Base-by-base conservation (phyloP, 148 eudicot species). In the Vaccinium macrocarpon region DNA sequence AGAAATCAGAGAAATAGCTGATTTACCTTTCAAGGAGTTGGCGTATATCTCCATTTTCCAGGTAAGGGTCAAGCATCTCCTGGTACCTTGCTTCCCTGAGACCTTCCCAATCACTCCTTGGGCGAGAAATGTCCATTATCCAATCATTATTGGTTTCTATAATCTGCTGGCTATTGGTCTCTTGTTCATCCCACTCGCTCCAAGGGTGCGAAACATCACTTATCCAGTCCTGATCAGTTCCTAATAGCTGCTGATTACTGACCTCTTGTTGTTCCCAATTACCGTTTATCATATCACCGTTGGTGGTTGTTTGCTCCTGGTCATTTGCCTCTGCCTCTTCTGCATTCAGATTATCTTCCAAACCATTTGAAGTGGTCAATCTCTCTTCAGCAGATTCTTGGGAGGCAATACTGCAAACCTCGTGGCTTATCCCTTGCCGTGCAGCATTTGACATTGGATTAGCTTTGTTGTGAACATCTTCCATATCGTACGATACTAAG, bases 51-150 rank as follows among this genome's bases (percentile, higher is more conserved):
- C 88, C 90, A 82, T 96, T 91, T 52, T 90, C 85, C 7, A 86
- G 57, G 84, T 55, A 84, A 82, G 93, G 90, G 70, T 88, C 90
- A 79, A 88, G 92, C 86, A 94, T 90, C 86, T 96, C 97, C 79
- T 91, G 82, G 55, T 96, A 96, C 90, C 99, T 87, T 53, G 85
- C 92, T 88, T 92, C 90, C 83, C 98, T 92, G 55, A 88, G 91
- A 86, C 76, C 89, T 89, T 96, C 95, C 99, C 99, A 96, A 52
- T 94, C 92, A 87, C 93, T 91, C 49, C 92, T 91, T 25, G 99
- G 98, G 70, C 97, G 95, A 49, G 95, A 84, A 59, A 96, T 86
- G 51, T 94, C 97, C 81, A 27, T 82, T 66, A 88, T 90, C 99
- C 98, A 96, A 46, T 94, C 94, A 73, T 83, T 85, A 86, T 82